phyloP scores from a whole-genome alignment of 371 early-diverging fungal genomes.

The Choanephora cucurbitarum region DNA sequence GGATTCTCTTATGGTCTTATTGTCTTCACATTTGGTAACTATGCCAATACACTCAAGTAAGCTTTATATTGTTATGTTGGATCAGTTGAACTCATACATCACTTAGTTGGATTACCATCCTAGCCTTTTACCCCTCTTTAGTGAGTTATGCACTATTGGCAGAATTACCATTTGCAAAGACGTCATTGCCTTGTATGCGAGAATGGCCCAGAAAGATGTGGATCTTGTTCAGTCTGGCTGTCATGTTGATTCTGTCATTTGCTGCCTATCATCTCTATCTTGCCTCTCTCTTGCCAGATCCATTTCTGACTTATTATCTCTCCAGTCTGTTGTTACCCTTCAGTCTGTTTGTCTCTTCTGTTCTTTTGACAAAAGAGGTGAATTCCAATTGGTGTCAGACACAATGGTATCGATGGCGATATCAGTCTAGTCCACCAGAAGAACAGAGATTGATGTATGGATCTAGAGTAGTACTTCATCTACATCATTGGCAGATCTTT shows the following conservation, averaged over 20 bases:
- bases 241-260: conserved; percentile 59
- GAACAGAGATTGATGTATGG: not conserved
- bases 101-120: conserved; percentile 66
- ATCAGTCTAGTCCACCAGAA: not conserved
- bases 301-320: conserved; percentile 59
- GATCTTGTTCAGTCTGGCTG: conserved; percentile 58
- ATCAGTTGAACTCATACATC: not conserved
- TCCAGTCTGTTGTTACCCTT: conserved; percentile 54
- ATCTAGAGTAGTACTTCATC: conserved; percentile 48
- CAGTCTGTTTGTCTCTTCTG: conserved; percentile 39
- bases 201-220: conserved; percentile 72
- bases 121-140: conserved; percentile 71
- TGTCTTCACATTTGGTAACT: conserved; percentile 81
- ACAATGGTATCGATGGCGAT: not conserved
- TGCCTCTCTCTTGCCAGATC: conserved; percentile 31
- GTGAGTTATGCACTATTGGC: conserved; percentile 67
- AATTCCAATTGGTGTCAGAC: conserved; percentile 38
- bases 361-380: conserved; percentile 42
- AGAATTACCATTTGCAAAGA: conserved; percentile 72
- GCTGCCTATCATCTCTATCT: conserved; percentile 65
- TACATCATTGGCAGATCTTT: conserved; percentile 89
- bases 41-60: conserved; percentile 68
- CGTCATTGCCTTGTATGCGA: conserved; percentile 66
- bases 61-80: not conserved
- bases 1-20: conserved; percentile 64